Base-by-base conservation (phyloP, 2,329 filamentous ascomycete species). In the Venturia aucupariae region DNA sequence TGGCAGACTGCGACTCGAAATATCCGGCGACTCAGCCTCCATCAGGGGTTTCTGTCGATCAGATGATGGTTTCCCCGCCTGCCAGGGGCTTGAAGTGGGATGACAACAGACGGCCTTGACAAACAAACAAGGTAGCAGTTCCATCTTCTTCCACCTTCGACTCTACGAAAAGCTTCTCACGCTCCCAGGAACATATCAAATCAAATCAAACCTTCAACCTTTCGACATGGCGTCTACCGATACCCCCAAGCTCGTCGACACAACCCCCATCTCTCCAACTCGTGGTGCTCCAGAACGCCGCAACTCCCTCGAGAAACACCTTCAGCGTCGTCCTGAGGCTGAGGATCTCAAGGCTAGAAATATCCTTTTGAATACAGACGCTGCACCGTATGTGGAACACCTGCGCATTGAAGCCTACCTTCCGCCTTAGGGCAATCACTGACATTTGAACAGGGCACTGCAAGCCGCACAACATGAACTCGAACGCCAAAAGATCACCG, bases 321-420 rank as follows among this genome's bases (percentile, higher is more conserved):
- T 81, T 62, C 79, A 81, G 71, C 75, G 74, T 57, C 74, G 80
- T 7, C 80, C 80, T 5, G 78, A 81, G 27, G 74, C 74, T 17
- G 79, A 88, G 72, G 86, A 89, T 67, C 77, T 90, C 66, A 89
- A 87, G 76, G 83, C 88, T 68, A 78, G 84, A 67, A 84, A 89
- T 71, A 90, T 90, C 67, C 74, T 90, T 62, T 79, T 88, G 4
- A 83, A 88, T 70, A 88, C 85, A 2, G 86, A 80, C 70, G 84
- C 85, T 68, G 87, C 87, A 55, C 87, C 87, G 82, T 88, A 78
- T 67, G 82, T 74, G 32, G 15, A 48, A 13, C 13, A 4, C 15
- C 2, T 41, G 5, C 11, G 39, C 39, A 41, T 41, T 17, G 15
- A 41, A 41, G 13, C 2, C 8, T 2, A 41, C 11, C 11, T 15